phyloP scores from a whole-genome alignment of 2,329 filamentous ascomycete genomes.

The Aspergillus ustus region DNA sequence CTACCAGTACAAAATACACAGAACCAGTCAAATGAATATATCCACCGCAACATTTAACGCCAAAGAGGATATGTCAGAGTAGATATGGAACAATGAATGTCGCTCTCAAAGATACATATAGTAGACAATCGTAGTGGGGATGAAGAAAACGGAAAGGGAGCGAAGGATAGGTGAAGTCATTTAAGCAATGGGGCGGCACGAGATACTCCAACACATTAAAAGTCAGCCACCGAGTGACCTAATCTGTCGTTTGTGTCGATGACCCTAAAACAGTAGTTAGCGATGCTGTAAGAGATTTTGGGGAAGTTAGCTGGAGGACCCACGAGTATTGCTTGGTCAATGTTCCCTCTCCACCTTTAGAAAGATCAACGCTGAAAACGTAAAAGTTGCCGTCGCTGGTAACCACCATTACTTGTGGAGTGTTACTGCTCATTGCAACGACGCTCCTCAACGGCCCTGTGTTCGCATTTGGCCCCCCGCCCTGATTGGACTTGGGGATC shows the following conservation, averaged over 20 bases:
- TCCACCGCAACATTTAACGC: slow-evolving; percentile 2
- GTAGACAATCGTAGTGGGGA: neutral
- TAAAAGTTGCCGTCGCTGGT: slow-evolving; percentile 96
- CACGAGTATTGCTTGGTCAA: slow-evolving; percentile 92
- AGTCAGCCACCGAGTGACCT: slow-evolving; percentile 41
- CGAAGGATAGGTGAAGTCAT: neutral
- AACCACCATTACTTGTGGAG: slow-evolving; percentile 96
- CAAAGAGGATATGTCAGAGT: slow-evolving; percentile 11
- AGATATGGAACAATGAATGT: slow-evolving; percentile 1
- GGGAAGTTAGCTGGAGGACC: slow-evolving; percentile 46
- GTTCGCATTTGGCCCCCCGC: slow-evolving; percentile 40
- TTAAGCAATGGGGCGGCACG: neutral
- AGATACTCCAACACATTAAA: slow-evolving; percentile 27
- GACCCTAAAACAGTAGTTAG: slow-evolving; percentile 36
- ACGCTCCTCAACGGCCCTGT: slow-evolving; percentile 76
- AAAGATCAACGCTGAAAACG: slow-evolving; percentile 93
- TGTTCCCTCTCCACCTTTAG: slow-evolving; percentile 89
- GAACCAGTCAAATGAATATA: neutral
- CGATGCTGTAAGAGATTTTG: slow-evolving; percentile 21
- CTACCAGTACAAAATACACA: neutral
- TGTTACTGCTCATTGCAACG: slow-evolving; percentile 95
- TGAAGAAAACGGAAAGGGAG: neutral
- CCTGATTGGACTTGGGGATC: slow-evolving; percentile 68
- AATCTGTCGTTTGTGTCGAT: slow-evolving; percentile 51
- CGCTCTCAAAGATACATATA: slow-evolving; percentile 1